Conservation (phyloP, 805 yeast species). For the Pichia kluyveri region DNA sequence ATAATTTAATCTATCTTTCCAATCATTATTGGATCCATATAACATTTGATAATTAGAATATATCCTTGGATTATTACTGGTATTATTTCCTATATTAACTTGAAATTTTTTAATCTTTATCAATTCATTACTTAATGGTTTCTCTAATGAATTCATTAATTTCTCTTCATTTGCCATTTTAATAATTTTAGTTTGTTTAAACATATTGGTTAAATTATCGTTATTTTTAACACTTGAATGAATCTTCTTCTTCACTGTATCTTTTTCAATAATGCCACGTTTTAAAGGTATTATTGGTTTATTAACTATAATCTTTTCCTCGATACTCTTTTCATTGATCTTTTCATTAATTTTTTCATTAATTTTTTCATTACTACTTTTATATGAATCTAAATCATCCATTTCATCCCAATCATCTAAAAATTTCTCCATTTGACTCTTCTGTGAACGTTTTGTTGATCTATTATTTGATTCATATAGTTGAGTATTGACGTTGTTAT, state of each 20-base stretch:
- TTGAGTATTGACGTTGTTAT: too few species aligned
- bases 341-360: too few species aligned
- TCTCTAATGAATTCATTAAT: neutral
- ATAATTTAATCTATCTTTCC: slow-evolving; percentile 14
- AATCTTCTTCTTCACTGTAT: neutral
- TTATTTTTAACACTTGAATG: neutral
- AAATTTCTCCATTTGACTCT: slow-evolving; percentile 4
- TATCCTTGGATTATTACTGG: neutral
- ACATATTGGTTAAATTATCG: slow-evolving; percentile 2
- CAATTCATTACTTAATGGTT: neutral
- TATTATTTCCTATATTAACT: neutral
- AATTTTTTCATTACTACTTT: neutral
- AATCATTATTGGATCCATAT: slow-evolving; percentile 8
- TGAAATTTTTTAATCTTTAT: slow-evolving; percentile 11
- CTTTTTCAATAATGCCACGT: neutral
- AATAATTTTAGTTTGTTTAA: slow-evolving; percentile 12
- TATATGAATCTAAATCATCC: slow-evolving; percentile 3
- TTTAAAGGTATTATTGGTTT: too few species aligned
- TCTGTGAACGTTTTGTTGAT: neutral
- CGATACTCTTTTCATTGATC: neutral
- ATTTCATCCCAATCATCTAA: slow-evolving; percentile 7
- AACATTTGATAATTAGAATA: neutral
- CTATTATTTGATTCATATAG: neutral
- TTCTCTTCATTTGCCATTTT: slow-evolving; percentile 7
- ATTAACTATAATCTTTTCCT: too few species aligned